phyloP scores from a whole-genome alignment of 768 basidiomycete genomes.

The Leccinellum albellum region DNA sequence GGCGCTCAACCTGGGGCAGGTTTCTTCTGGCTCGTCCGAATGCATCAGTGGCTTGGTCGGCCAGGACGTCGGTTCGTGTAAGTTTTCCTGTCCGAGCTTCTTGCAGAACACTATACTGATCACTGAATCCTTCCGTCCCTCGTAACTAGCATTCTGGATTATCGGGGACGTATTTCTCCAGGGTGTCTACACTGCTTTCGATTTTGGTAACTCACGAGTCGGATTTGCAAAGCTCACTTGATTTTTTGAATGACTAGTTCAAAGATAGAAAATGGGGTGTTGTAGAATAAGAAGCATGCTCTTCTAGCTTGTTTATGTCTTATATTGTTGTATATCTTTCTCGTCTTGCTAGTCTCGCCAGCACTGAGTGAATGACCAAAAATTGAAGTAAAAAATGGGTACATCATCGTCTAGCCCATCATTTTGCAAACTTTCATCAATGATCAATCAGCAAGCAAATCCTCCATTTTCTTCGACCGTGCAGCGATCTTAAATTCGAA shows the following conservation, averaged over 20 bases:
- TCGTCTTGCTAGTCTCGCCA: too few relatives aligned
- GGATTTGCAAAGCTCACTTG: not conserved
- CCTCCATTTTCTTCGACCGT: not conserved
- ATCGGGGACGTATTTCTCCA: not conserved
- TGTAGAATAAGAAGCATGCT: not conserved
- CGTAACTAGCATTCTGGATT: not conserved
- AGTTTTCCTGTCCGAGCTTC: not conserved
- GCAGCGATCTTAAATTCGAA: not conserved
- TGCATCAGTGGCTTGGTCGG: not conserved
- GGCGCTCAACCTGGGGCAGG: not conserved
- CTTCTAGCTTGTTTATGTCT: too few relatives aligned
- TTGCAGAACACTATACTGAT: not conserved
- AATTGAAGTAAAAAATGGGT: too few relatives aligned
- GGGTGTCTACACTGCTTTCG: not conserved
- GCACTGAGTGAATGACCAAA: too few relatives aligned
- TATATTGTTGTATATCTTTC: too few relatives aligned
- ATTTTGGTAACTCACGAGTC: not conserved
- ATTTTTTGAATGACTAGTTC: not conserved
- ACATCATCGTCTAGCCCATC: not conserved
- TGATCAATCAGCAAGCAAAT: not conserved
- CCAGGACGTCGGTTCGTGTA: not conserved
- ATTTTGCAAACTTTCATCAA: not conserved
- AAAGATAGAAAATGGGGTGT: not conserved
- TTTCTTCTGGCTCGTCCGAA: not conserved
- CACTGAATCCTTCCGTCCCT: not conserved